These are phyloP conservation scores for Penicillium subrubescens DNA, from an alignment of 495 filamentous ascomycete genomes.

Conservation along the genomic window DNA sequence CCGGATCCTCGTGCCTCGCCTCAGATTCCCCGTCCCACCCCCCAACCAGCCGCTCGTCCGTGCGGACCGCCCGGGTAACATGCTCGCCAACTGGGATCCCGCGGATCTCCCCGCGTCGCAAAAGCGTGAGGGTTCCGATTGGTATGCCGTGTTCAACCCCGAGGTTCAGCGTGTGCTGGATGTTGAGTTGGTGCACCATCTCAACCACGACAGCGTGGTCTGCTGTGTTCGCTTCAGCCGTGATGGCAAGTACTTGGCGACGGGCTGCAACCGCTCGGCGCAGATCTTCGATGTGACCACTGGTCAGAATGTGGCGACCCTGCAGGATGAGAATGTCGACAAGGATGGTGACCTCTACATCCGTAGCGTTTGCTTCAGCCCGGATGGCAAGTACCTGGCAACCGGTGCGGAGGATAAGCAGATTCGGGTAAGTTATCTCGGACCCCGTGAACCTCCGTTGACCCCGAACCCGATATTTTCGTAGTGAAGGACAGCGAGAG, in stretches of 20 bases:
- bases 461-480: not conserved
- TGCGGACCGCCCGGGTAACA: constrained; percentile 65
- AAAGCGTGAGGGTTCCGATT: constrained; percentile 81
- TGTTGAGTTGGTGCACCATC: constrained; percentile 83
- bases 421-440: constrained; percentile 75
- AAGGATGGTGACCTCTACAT: constrained; percentile 87
- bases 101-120: constrained; percentile 80
- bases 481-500: not conserved
- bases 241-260: constrained; percentile 86
- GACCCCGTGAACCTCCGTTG: not conserved
- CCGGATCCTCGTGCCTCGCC: constrained; percentile 82
- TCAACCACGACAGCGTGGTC: constrained; percentile 85
- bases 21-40: constrained; percentile 80
- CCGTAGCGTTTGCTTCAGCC: constrained; percentile 89
- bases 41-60: constrained; percentile 58
- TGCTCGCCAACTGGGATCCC: constrained; percentile 82
- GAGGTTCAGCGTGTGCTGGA: constrained; percentile 80
- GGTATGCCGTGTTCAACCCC: constrained; percentile 91
- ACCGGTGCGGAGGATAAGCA: constrained; percentile 91
- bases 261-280: constrained; percentile 85
- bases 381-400: constrained; percentile 84
- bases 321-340: constrained; percentile 84
- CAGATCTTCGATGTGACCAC: constrained; percentile 86
- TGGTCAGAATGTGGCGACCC: constrained; percentile 74
- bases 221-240: constrained; percentile 90